Percentiles rank a stretch among this genome's conserved stretches.
Conservation (phyloP, 176 grass and related monocot species). For the Lolium multiflorum region DNA sequence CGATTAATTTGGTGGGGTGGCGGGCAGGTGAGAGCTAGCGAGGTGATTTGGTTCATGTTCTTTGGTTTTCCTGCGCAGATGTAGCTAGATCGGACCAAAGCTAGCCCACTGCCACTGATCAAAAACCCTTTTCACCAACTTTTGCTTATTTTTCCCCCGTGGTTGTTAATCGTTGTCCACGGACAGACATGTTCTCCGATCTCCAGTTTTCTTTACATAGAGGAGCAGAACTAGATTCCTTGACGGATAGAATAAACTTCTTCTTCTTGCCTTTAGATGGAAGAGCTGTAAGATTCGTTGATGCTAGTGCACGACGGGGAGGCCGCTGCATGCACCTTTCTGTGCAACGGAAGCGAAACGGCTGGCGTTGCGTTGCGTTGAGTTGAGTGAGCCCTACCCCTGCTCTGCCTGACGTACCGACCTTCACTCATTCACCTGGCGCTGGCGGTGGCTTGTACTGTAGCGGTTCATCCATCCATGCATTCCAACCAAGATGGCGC, state of each 20-base stretch:
- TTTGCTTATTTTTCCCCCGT: not conserved
- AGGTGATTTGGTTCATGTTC: conserved; percentile 29
- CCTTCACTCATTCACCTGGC: not conserved
- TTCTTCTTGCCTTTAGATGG: not conserved
- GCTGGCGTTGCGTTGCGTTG: not conserved
- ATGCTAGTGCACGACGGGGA: not conserved
- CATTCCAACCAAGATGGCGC: too few relatives aligned
- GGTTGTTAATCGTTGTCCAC: not conserved
- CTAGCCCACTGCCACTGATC: not conserved
- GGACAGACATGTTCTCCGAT: too few relatives aligned
- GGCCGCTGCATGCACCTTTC: conserved; percentile 12
- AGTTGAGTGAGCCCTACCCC: not conserved
- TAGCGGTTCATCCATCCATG: too few relatives aligned
- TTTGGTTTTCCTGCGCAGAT: conserved; percentile 24
- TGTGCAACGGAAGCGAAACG: conserved; percentile 24
- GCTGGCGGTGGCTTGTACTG: too few relatives aligned
- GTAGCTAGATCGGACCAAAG: not conserved
- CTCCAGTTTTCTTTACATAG: not conserved
- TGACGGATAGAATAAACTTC: not conserved
- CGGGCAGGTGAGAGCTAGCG: not conserved
- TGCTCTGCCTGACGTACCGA: not conserved
- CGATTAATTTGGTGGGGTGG: conserved; percentile 16
- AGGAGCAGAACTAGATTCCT: not conserved
- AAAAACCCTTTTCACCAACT: not conserved
- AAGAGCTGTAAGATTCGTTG: not conserved